phyloP scores from a whole-genome alignment of 139 green algal genomes.

The Tetraselmis striata region DNA sequence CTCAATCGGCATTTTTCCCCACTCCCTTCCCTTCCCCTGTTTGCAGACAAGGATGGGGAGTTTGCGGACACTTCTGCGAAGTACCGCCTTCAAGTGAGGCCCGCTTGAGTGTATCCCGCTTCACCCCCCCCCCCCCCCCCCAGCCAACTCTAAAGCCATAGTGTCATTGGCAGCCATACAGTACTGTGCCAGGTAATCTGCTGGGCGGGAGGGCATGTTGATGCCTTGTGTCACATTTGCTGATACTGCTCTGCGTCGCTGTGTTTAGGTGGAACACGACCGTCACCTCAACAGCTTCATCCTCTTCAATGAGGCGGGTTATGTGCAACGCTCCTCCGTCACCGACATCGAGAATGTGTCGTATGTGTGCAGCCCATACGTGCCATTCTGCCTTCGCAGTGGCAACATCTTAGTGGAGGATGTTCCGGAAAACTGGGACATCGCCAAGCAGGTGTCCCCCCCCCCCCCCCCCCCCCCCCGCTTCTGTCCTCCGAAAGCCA shows the following conservation, averaged over 20 bases:
- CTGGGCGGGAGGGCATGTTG: too few relatives aligned
- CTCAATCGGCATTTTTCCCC: background rate
- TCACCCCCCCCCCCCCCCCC: too few relatives aligned
- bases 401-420: background rate
- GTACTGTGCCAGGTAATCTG: too few relatives aligned
- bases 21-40: background rate
- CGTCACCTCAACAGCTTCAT: background rate
- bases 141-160: too few relatives aligned
- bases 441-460: background rate
- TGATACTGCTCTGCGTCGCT: too few relatives aligned
- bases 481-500: too few relatives aligned
- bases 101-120: too few relatives aligned
- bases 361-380: conserved; percentile 19
- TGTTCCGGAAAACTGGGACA: background rate
- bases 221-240: background rate
- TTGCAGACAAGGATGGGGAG: background rate
- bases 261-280: background rate
- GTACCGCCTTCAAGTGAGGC: background rate
- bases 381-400: background rate
- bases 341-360: conserved; percentile 19
- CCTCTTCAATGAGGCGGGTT: background rate
- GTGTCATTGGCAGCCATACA: too few relatives aligned
- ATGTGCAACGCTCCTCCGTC: conserved; percentile 2
- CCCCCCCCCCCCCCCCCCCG: too few relatives aligned
- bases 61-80: background rate